Evolutionary conservation across 306 rosid genomes (phyloP), one percentile per base, ranked within the genome.

Genomic region (Adenanthera pavonina): DNA sequence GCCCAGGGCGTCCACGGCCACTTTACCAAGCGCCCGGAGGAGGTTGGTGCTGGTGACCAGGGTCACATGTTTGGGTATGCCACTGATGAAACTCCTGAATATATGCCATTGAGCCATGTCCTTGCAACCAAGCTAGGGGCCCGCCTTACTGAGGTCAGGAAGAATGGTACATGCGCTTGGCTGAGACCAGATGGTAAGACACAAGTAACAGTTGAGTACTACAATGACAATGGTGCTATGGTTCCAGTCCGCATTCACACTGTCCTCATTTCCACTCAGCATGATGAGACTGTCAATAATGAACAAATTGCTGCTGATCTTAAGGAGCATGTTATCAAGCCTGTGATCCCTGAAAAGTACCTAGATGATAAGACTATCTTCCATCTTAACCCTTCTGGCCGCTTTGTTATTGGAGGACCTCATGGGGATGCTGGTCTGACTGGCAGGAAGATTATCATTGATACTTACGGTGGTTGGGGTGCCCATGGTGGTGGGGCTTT

Each of bases 41-140:
- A 84, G 49, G 69, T 84, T 35, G 86, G 86, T 53, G 86, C 86
- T 16, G 86, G 86, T 53, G 86, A 84, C 57, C 86, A 84, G 47
- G 86, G 86, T 35, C 86, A 78, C 57, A 81, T 84, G 81, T 79
- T 77, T 77, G 80, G 80, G 13, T 77, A 77, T 48, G 82, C 82
- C 54, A 67, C 82, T 2, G 82, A 78, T 43, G 82, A 78, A 12
- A 78, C 82, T 36, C 82, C 82, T 52, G 76, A 78, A 40, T 54
- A 5, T 0, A 78, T 78, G 82, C 82, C 82, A 8, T 2, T 78
- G 61, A 78, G 82, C 82, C 82, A 78, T 57, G 76, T 78, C 57
- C 82, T 78, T 20, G 76, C 82, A 25, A 78, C 76, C 17, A 78
- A 78, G 75, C 76, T 78, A 1, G 82, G 82, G 15, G 76, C 82